Evolutionary conservation across 306 rosid genomes (phyloP), one percentile per base, ranked within the genome.

Genomic region (Senna siamea): DNA sequence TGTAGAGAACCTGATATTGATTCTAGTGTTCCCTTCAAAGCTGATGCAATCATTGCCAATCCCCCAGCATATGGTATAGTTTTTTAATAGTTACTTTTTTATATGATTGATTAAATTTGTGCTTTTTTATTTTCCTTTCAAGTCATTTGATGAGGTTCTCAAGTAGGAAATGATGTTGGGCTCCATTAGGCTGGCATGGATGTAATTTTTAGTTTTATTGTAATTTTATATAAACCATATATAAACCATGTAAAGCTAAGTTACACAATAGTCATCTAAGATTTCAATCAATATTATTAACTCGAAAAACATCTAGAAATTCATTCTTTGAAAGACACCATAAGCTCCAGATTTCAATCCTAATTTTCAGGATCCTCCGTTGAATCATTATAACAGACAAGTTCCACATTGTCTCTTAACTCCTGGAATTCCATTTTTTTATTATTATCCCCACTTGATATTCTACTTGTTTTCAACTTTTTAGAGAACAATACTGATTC

Each of bases 41-140:
- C 93, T 1, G 99, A 95, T 60, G 99, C 98, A 73, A 95, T 95
- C 63, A 92, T 95, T 18, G 99, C 99, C 70, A 95, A 95, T 67
- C 99, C 99, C 79, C 98, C 99, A 20, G 99, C 98, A 71, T 95
- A 92, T 69, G 99, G 99, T 95, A 73, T 78, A 54, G 26, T 67
- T 76, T 26, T 80, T 56, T 43, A 7, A 50, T 32, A 20, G 30
- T 52, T 59, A 26, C 13, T 35, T 66, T 72, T 66, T 46, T 22
- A 66, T 52, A 61, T 46, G 41, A 17, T 60, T 77, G 12, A 22
- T 58, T 67, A 58, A 66, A 47, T 79, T 22, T 59, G 37, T 56
- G 54, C 51, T 7, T 77, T 57, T 59, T n/a, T 7, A 63, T 32
- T 70, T 53, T 7, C 46, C 57, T 65, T 54, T 73, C 52, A 40